Evolutionary conservation across 2,329 filamentous ascomycete genomes (phyloP), one percentile per base, ranked within the genome.

Genomic region (Fusarium burgessii): DNA sequence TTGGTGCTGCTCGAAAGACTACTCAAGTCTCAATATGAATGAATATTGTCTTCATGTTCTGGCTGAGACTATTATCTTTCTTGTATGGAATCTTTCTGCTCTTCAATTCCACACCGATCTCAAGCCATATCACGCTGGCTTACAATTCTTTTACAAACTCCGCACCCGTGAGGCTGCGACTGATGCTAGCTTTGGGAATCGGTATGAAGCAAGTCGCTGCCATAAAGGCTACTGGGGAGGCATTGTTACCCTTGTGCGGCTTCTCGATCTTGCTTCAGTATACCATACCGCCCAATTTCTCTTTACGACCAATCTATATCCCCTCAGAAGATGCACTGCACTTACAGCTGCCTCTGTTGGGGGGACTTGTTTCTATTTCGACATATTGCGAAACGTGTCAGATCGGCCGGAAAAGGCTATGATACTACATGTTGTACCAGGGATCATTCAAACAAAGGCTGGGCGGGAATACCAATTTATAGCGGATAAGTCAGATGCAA

Each of bases 121-220:
- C 2, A 23, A 23, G n/a, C 46, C 46, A 1, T 49, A 49, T 5
- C n/a, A 5, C 46, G 23, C 46, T 10, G 46, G 46, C 29, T 4
- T 49, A 0, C 23, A 4, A 11, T 49, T 33, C 7, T 23, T 49
- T 0, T 49, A 49, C 11, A 2, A 13, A 13, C 7, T 33, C 0
- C 3, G 23, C 5, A 3, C 7, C 0, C 5, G 45, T 0, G 0
- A 2, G 0, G 7, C 14, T 6, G 6, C 2, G n/a, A 5, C 3
- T 1, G 14, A 17, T 3, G 1, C 45, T 6, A 32, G 45, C n/a
- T 32, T 32, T 0, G 45, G 27, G 7, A 1, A 17, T 12, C 10
- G 43, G 4, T 12, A 46, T 7, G 13, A 12, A 14, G 25, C 8
- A 7, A 12, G 8, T 15, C 1, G 2, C 4, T 0, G 0, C 5